Evolutionary conservation across 257 asterid species (phyloP), one percentile per base, ranked within the genome.

Genomic region (Plantago ovata): DNA sequence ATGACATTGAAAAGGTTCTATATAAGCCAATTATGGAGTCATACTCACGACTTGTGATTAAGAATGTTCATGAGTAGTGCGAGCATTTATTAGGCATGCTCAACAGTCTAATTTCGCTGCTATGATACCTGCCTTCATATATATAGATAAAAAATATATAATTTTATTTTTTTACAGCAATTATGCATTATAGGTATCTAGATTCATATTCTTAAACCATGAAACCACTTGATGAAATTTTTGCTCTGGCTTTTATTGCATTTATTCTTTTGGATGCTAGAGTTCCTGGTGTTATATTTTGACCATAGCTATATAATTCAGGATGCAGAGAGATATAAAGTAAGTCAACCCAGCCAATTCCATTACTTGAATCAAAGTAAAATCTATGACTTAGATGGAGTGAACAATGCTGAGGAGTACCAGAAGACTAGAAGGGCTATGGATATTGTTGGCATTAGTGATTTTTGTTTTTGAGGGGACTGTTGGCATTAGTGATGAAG

Each of bases 301-400:
- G 52, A 53, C 57, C 65, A 63, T 51, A 58, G 28, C 59, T 65
- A 66, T 78, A 64, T 62, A 61, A 48, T 66, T 59, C 85, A 93
- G 99, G 96, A 86, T 68, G 85, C 95, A 28, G 97, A 89, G 79
- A 81, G 68, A 33, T 93, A 84, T 84, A 89, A 79, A 66, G 76
- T 93, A 66, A 90, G 92, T 53, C 96, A 89, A 73, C 94, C 96
- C 40, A 84, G 86, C 68, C 69, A 80, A 66, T 93, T 84, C 70
- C 97, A 89, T 75, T 93, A 93, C 85, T 76, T 93, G 81, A 93
- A 89, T 74, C 99, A 89, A 74, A 93, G 99, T 69, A 84, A 76
- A 53, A 61, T 77, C 59, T 93, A 79, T 63, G 96, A 86, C 62
- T 72, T 93, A 67, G 99, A 89, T 48, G 99, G 99, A 56, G 81